phyloP scores from a whole-genome alignment of 805 yeast genomes.

The Spathaspora girioi region DNA sequence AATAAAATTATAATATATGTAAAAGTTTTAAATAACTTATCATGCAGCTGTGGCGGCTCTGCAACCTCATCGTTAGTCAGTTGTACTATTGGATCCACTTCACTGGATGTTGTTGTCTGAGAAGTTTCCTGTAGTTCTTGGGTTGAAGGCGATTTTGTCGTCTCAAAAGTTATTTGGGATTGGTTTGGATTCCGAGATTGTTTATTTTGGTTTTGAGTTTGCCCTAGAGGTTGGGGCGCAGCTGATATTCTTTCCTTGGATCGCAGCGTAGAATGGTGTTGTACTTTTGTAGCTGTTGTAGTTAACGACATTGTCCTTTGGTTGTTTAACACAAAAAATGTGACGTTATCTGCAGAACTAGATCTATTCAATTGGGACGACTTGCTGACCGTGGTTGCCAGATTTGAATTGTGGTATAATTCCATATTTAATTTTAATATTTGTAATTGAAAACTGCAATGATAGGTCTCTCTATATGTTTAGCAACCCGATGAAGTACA shows the following conservation, averaged over 20 bases:
- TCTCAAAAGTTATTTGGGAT: not conserved
- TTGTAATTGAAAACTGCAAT: not conserved
- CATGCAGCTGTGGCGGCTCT: slow-evolving; percentile 4
- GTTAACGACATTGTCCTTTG: not conserved
- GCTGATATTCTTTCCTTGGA: not conserved
- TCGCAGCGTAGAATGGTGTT: not conserved
- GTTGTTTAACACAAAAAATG: not conserved
- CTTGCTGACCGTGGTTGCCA: not conserved
- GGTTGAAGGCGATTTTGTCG: not conserved
- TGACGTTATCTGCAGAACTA: not conserved
- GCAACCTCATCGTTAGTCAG: slow-evolving; percentile 9
- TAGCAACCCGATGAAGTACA: not conserved
- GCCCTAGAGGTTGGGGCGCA: not conserved
- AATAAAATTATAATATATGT: slow-evolving; percentile 18
- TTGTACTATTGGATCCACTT: slow-evolving; percentile 1
- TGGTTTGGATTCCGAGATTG: not conserved
- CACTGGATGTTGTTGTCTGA: not conserved
- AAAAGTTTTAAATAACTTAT: slow-evolving; percentile 13
- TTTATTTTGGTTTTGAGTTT: not conserved
- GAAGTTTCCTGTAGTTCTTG: not conserved
- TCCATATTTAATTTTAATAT: not conserved
- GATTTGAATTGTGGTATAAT: not conserved
- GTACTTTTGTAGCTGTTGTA: not conserved
- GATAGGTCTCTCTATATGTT: not conserved
- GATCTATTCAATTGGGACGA: not conserved